phyloP scores from a whole-genome alignment of 306 rosid species.

The Inga leiocalycina region DNA sequence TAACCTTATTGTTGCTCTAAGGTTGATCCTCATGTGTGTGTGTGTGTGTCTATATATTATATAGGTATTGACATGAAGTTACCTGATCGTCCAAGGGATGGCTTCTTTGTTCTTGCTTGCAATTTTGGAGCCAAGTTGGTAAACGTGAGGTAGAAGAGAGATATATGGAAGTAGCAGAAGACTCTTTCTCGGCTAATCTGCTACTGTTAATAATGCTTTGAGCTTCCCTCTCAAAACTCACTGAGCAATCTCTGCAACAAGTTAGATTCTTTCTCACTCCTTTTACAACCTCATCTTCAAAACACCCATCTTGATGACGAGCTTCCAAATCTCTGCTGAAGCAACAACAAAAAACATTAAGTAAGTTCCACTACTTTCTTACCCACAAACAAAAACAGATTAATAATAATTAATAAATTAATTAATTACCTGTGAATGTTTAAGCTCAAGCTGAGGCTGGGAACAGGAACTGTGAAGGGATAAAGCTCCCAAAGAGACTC shows the following conservation, averaged over 20 bases:
- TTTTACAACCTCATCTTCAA: conserved; percentile 28
- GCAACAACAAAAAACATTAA: not conserved
- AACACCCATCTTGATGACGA: conserved; percentile 35
- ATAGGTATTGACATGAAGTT: not conserved
- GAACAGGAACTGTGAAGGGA: conserved; percentile 74
- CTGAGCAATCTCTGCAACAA: conserved; percentile 58
- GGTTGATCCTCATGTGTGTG: too few species aligned
- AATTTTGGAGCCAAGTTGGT: conserved; percentile 76
- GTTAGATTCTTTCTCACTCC: conserved; percentile 40
- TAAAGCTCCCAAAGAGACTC: conserved; percentile 87
- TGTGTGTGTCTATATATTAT: too few species aligned
- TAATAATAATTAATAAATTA: not conserved
- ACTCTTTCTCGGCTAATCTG: conserved; percentile 35
- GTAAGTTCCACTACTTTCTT: not conserved
- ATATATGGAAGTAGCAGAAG: not conserved
- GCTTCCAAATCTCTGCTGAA: conserved; percentile 58
- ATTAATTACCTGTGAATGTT: conserved; percentile 69
- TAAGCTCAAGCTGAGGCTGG: conserved; percentile 71
- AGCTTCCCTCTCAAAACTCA: conserved; percentile 56
- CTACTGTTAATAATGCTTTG: conserved; percentile 37
- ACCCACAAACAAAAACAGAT: not conserved
- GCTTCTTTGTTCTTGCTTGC: conserved; percentile 51
- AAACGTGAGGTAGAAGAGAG: conserved; percentile 40
- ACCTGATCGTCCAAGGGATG: conserved; percentile 48
- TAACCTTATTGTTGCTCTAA: too few species aligned